Percentiles rank a stretch among this genome's conserved stretches.
phyloP scores from a whole-genome alignment of 441 rosid species.

The Omphalea diandra region DNA sequence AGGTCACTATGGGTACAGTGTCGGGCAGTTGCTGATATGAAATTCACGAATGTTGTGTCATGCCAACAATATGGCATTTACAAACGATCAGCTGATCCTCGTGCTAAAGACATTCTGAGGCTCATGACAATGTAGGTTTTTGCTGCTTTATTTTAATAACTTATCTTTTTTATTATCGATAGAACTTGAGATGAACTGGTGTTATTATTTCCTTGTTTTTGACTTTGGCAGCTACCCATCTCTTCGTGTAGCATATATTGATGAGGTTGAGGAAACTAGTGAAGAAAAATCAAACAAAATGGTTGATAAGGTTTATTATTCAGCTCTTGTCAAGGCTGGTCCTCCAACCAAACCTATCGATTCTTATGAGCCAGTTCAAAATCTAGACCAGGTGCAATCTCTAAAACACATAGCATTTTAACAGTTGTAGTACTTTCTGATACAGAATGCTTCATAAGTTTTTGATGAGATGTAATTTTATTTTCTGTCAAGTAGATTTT shows the following conservation, averaged over 20 bases:
- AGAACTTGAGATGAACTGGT: constrained; percentile 7
- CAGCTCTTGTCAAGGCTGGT: constrained; percentile 88
- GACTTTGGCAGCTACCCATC: constrained; percentile 77
- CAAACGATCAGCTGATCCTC: constrained; percentile 81
- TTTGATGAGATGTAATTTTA: not conserved
- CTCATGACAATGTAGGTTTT: constrained; percentile 79
- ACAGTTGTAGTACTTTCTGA: not conserved
- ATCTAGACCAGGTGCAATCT: constrained; percentile 80
- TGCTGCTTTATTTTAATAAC: not conserved
- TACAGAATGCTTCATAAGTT: not conserved
- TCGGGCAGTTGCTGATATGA: constrained; percentile 99
- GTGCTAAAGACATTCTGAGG: constrained; percentile 90
- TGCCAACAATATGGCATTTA: constrained; percentile 96
- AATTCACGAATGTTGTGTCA: constrained; percentile 93
- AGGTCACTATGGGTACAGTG: constrained; percentile 86
- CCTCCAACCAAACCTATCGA: constrained; percentile 79
- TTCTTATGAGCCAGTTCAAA: constrained; percentile 77
- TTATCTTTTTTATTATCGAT: too few relatives aligned
- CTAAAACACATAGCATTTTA: too few relatives aligned
- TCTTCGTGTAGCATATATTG: constrained; percentile 97
- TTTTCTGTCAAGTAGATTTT: not conserved
- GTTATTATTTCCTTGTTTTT: constrained; percentile 20
- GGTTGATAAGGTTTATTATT: constrained; percentile 76
- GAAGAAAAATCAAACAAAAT: constrained; percentile 70
- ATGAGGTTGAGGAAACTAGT: constrained; percentile 93